Conservation (phyloP, 306 rosid genomes). For the Prunus persica region DNA sequence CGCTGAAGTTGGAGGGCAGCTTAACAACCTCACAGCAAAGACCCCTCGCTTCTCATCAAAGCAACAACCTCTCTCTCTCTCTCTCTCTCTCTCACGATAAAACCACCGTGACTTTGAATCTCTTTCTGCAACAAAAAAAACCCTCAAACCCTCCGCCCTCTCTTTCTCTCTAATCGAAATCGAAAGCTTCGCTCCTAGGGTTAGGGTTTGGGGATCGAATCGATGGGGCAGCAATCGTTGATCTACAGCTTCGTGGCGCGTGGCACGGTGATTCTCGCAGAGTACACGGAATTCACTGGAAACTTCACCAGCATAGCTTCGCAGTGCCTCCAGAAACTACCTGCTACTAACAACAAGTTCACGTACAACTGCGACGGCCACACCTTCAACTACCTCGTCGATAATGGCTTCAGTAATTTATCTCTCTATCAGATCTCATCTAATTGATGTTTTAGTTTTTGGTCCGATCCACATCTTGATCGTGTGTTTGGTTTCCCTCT, state of each 20-base stretch:
- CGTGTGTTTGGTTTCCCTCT: background rate
- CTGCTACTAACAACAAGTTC: conserved; percentile 74
- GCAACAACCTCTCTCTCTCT: conserved; percentile 15
- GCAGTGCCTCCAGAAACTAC: conserved; percentile 94
- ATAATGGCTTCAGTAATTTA: conserved; percentile 75
- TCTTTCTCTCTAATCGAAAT: background rate
- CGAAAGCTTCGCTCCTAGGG: conserved; percentile 5
- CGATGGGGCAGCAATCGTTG: conserved; percentile 90
- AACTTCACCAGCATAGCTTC: conserved; percentile 76
- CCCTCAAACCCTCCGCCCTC: conserved; percentile 9
- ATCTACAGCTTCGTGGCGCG: conserved; percentile 96
- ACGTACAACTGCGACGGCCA: conserved; percentile 93
- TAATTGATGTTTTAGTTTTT: conserved; percentile 2
- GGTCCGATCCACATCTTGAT: conserved; percentile 30
- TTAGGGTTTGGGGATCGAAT: conserved; percentile 28
- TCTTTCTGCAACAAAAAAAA: conserved; percentile 18
- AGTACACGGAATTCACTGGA: conserved; percentile 83
- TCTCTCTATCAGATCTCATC: conserved; percentile 18
- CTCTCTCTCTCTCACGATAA: background rate
- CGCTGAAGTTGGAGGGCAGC: conserved; percentile 13
- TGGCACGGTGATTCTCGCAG: conserved; percentile 76
- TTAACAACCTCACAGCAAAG: conserved; percentile 9
- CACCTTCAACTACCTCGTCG: conserved; percentile 92
- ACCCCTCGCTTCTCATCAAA: conserved; percentile 48
- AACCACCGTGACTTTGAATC: background rate